These are phyloP conservation scores for Fusarium sacchari DNA, from an alignment of 2,329 filamentous ascomycete genomes.

Conservation along the genomic window DNA sequence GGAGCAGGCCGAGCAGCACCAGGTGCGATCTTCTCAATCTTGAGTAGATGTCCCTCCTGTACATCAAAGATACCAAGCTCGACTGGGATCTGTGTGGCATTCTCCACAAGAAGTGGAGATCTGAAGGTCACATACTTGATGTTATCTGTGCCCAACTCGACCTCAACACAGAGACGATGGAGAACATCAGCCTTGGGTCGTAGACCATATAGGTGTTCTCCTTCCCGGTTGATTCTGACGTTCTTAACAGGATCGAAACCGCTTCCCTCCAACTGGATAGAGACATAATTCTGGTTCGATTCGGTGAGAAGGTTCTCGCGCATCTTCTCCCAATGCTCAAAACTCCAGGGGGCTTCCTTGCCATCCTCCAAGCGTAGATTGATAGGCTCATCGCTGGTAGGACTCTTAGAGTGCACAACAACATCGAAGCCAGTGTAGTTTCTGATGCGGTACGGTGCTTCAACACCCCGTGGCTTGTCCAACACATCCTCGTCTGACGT, in stretches of 20 bases:
- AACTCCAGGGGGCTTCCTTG: slow-evolving; percentile 92
- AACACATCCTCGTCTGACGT: slow-evolving; percentile 86
- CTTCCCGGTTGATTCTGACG: slow-evolving; percentile 92
- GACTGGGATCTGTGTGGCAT: slow-evolving; percentile 95
- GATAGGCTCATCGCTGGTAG: slow-evolving; percentile 72
- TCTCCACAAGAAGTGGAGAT: slow-evolving; percentile 91
- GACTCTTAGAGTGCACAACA: slow-evolving; percentile 80
- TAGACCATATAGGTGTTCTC: slow-evolving; percentile 88
- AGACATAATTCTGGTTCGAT: slow-evolving; percentile 80
- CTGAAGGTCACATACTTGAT: slow-evolving; percentile 98
- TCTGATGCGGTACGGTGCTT: slow-evolving; percentile 91
- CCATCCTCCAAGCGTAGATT: slow-evolving; percentile 85
- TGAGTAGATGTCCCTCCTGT: slow-evolving; percentile 87
- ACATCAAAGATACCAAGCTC: slow-evolving; percentile 92
- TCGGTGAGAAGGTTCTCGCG: slow-evolving; percentile 91
- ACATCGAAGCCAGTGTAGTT: slow-evolving; percentile 97
- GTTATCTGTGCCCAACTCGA: slow-evolving; percentile 90
- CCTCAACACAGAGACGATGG: slow-evolving; percentile 91
- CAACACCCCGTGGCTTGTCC: slow-evolving; percentile 89
- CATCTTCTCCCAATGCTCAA: slow-evolving; percentile 96
- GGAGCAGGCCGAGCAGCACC: slow-evolving; percentile 90
- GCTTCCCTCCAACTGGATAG: slow-evolving; percentile 87
- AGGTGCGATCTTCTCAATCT: slow-evolving; percentile 97
- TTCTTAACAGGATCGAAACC: slow-evolving; percentile 92
- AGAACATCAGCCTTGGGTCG: slow-evolving; percentile 86